Evolutionary conservation across 148 eudicot species (phyloP).

Genomic region (Fagopyrum tataricum): DNA sequence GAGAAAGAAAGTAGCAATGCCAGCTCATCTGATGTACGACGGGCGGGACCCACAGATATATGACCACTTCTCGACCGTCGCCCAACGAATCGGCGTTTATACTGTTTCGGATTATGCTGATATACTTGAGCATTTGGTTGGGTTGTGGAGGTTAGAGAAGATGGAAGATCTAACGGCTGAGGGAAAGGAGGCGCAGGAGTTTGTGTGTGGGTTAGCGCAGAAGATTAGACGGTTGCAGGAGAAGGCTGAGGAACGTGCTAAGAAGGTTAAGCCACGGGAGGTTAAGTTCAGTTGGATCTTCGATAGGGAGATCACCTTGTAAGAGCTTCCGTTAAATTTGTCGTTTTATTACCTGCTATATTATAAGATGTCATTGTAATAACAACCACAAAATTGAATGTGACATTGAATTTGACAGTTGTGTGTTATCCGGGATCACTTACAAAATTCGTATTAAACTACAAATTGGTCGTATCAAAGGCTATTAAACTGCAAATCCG

Average conservation of each 20-base stretch:
- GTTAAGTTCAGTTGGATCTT: constrained; percentile 30
- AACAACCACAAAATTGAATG: no score
- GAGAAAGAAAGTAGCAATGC: constrained; percentile 26
- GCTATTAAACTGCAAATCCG: no score
- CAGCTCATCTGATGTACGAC: constrained; percentile 27
- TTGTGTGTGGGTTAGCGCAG: constrained; percentile 19
- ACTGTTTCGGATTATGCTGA: constrained; percentile 29
- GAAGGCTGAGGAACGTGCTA: constrained; percentile 23
- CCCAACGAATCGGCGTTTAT: constrained; percentile 29
- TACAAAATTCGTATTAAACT: no score
- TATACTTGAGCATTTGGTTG: constrained; percentile 25
- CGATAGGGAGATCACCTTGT: neutral
- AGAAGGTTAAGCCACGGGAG: constrained; percentile 14
- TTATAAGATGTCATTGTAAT: no score
- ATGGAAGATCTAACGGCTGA: constrained; percentile 18
- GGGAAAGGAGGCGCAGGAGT: constrained; percentile 23
- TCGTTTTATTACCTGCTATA: no score
- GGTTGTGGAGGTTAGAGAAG: constrained; percentile 23
- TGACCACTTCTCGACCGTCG: constrained; percentile 26
- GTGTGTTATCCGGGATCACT: no score
- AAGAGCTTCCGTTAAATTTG: no score
- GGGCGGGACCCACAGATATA: constrained; percentile 22
- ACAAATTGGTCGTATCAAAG: no score
- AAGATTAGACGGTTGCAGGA: constrained; percentile 26
- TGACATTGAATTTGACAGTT: no score